Evolutionary conservation across 768 basidiomycete genomes (phyloP).

Genomic region (Mycena crocata): DNA sequence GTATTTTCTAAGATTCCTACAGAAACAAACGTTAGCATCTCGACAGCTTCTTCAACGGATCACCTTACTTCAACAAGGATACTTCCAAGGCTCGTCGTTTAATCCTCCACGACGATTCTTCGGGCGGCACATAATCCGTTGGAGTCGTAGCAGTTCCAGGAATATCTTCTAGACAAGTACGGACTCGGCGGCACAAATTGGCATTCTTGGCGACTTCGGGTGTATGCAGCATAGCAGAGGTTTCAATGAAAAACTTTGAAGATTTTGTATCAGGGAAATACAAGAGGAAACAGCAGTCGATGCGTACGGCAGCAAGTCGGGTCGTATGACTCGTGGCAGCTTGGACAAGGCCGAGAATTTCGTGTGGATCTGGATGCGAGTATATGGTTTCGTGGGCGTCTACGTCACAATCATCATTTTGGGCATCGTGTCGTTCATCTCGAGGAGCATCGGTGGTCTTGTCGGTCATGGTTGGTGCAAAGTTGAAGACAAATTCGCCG

Average conservation of each 20-base stretch:
- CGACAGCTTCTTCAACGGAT: constrained; percentile 13
- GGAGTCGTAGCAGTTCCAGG: constrained; percentile 15
- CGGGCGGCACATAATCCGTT: constrained; percentile 27
- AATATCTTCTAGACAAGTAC: constrained; percentile 26
- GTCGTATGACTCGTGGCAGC: constrained; percentile 27
- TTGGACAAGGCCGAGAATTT: constrained; percentile 24
- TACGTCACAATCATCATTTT: constrained; percentile 9
- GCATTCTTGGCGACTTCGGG: constrained; percentile 28
- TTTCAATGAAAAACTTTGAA: constrained; percentile 28
- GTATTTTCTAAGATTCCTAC: constrained; percentile 36
- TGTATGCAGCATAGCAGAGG: constrained; percentile 21
- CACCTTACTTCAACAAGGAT: constrained; percentile 32
- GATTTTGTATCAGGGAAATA: background rate
- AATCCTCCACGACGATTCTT: constrained; percentile 29
- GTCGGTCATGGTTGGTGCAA: too few relatives aligned
- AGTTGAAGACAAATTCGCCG: constrained; percentile 22
- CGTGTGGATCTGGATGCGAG: background rate
- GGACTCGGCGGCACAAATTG: constrained; percentile 23
- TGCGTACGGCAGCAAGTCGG: constrained; percentile 27
- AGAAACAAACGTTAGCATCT: constrained; percentile 1
- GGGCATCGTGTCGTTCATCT: constrained; percentile 12
- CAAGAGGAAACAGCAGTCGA: background rate
- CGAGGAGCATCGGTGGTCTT: constrained; percentile 20
- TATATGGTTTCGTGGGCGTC: constrained; percentile 21
- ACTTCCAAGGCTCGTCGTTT: constrained; percentile 29